These are phyloP conservation scores for Pleurotus sapidus DNA, from an alignment of 768 basidiomycete genomes.

Conservation along the genomic window DNA sequence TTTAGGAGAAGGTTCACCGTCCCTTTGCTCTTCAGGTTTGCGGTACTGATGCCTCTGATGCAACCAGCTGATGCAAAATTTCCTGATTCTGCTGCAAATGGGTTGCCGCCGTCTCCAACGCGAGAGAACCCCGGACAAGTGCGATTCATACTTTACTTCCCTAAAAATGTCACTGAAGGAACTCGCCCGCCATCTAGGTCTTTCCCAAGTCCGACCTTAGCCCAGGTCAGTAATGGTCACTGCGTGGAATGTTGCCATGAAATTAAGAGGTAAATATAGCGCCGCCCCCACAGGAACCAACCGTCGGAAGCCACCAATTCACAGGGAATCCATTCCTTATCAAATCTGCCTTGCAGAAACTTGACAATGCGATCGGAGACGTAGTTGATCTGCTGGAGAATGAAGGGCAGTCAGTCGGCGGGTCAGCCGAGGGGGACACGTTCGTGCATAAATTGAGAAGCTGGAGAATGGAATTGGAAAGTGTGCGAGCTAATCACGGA, in stretches of 20 bases:
- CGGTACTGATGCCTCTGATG: not conserved
- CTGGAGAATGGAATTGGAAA: conserved; percentile 40
- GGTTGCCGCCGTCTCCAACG: conserved; percentile 41
- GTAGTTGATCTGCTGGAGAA: conserved; percentile 41
- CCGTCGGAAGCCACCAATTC: conserved; percentile 20
- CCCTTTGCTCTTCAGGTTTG: too few species aligned
- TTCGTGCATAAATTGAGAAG: conserved; percentile 35
- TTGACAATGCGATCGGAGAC: conserved; percentile 40
- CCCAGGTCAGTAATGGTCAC: conserved; percentile 22
- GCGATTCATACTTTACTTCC: conserved; percentile 1
- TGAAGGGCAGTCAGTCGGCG: conserved; percentile 35
- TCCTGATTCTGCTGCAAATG: conserved; percentile 26
- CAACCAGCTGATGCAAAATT: conserved; percentile 33
- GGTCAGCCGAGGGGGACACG: conserved; percentile 27
- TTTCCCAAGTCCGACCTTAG: conserved; percentile 43
- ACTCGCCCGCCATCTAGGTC: conserved; percentile 27
- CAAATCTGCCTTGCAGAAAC: conserved; percentile 36
- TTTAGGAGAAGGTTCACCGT: not conserved
- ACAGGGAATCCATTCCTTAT: conserved; percentile 49
- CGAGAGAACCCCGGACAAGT: conserved; percentile 47
- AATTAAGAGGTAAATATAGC: conserved; percentile 18
- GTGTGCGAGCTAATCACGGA: conserved; percentile 21
- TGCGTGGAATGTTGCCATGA: not conserved
- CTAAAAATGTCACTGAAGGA: not conserved
- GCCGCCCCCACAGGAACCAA: conserved; percentile 19